Evolutionary conservation across 176 grass and related monocot genomes (phyloP), one percentile per base, ranked within the genome.

Genomic region (Pontederia paniculata): DNA sequence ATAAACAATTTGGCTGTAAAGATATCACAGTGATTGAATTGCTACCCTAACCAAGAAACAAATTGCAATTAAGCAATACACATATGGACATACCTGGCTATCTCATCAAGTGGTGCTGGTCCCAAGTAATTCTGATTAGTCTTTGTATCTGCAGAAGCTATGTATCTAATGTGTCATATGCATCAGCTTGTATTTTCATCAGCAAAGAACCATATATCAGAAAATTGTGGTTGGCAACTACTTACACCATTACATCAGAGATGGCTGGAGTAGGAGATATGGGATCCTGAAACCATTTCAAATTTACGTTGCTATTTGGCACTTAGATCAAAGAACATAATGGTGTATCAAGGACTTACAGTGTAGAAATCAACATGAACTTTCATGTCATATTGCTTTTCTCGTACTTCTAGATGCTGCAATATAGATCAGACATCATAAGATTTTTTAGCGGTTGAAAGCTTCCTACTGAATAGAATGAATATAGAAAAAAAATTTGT

Each of bases 351-450:
- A 46, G 43, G 66, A 72, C 85, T 78, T 89, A 96, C 86, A 10
- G 80, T 98, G 67, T 69, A 98, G 37, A 91, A 77, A 55, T 97
- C 75, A 70, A 91, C 45, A 58, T 88, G 81, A 75, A 98, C 62
- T 71, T 90, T 91, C 62, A 77, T 79, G 66, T 98, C 93, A 48
- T 98, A 98, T 44, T 97, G 83, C 69, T 91, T 98, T 72, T 98
- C 93, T 52, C 93, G 78, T 69, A 91, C 69, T 82, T 98, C 83
- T 8, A 98, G 74, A 56, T 91, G 64, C 93, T 98, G 75, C 67
- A 72, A 52, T 28, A 10, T 5, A 47, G 42, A 47, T 11, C 20
- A 57, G 9, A 47, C 2, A 37, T 15, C 22, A 12, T 21, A 46
- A 22, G 9, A 22, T 16, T 21, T 11, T 12, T 17, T 21, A 23